These are phyloP conservation scores for Hansenula anomala DNA, from an alignment of 1,139 yeast genomes.

Conservation along the genomic window DNA sequence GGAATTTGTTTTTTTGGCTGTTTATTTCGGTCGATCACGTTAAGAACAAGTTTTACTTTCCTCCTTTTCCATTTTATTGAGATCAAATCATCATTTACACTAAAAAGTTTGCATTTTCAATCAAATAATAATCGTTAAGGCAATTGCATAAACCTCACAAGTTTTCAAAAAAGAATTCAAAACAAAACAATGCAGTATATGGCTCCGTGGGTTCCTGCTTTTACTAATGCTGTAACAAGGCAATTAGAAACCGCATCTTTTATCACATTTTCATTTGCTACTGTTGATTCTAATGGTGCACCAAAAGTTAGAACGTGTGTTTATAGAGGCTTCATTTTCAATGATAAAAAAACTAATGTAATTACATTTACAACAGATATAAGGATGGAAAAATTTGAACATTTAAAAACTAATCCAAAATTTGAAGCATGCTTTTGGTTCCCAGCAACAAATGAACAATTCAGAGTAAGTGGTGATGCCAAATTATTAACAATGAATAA, in stretches of 20 bases:
- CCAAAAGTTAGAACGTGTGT: slow-evolving; percentile 71
- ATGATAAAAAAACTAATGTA: slow-evolving; percentile 63
- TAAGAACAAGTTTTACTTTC: too few relatives aligned
- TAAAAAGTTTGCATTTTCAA: not conserved
- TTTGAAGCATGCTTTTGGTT: slow-evolving; percentile 80
- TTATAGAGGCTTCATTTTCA: slow-evolving; percentile 69
- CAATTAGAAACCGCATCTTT: slow-evolving; percentile 41
- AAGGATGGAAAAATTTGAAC: slow-evolving; percentile 59
- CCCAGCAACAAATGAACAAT: slow-evolving; percentile 55
- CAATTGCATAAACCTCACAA: too few relatives aligned
- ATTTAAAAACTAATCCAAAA: slow-evolving; percentile 43
- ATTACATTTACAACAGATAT: slow-evolving; percentile 69
- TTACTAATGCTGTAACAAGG: slow-evolving; percentile 43
- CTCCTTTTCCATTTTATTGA: not conserved
- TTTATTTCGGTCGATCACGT: too few relatives aligned
- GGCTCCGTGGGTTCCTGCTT: slow-evolving; percentile 72
- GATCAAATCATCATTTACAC: not conserved
- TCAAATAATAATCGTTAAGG: too few relatives aligned
- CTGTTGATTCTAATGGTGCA: slow-evolving; percentile 43
- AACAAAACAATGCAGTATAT: slow-evolving; percentile 51
- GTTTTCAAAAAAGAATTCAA: too few relatives aligned
- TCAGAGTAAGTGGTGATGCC: slow-evolving; percentile 66
- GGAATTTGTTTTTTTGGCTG: too few relatives aligned
- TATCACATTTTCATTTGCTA: slow-evolving; percentile 62
- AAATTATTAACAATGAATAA: slow-evolving; percentile 37